Conservation (phyloP, 495 filamentous ascomycete species). For the Xylaria flabelliformis region DNA sequence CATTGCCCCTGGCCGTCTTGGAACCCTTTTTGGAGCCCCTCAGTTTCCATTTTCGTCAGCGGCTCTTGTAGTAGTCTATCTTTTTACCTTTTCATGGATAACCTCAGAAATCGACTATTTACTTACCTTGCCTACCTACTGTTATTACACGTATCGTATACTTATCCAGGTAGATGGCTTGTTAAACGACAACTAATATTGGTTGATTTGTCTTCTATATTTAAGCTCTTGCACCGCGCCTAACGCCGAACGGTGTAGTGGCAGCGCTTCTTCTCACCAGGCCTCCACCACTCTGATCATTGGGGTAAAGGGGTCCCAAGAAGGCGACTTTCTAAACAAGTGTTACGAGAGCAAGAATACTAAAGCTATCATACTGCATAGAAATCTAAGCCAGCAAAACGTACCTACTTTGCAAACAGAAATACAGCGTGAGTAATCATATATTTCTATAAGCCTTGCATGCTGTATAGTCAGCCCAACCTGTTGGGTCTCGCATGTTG, state of each 20-base stretch:
- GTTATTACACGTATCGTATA: not conserved
- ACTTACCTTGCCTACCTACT: not conserved
- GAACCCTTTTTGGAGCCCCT: conserved; percentile 16
- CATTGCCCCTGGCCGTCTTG: conserved; percentile 8
- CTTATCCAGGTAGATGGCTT: not conserved
- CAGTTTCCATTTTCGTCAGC: conserved; percentile 11
- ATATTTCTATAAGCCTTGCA: not conserved
- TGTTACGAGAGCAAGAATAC: not conserved
- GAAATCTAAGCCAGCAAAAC: not conserved
- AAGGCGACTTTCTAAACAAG: not conserved
- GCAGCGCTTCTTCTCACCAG: not conserved
- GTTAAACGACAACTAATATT: not conserved
- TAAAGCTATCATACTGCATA: not conserved
- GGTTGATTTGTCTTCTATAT: not conserved
- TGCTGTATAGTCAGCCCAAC: not conserved
- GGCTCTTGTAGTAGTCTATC: not conserved
- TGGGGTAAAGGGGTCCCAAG: not conserved
- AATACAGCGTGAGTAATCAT: not conserved
- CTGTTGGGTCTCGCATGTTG: not conserved
- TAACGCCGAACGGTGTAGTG: no score
- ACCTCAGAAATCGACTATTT: not conserved
- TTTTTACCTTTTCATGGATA: not conserved
- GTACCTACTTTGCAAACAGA: not conserved
- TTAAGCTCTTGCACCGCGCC: not conserved
- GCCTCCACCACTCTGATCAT: not conserved